Evolutionary conservation across 2,329 filamentous ascomycete species (phyloP), one percentile per base, ranked within the genome.

Genomic region (Epichloe sp.): DNA sequence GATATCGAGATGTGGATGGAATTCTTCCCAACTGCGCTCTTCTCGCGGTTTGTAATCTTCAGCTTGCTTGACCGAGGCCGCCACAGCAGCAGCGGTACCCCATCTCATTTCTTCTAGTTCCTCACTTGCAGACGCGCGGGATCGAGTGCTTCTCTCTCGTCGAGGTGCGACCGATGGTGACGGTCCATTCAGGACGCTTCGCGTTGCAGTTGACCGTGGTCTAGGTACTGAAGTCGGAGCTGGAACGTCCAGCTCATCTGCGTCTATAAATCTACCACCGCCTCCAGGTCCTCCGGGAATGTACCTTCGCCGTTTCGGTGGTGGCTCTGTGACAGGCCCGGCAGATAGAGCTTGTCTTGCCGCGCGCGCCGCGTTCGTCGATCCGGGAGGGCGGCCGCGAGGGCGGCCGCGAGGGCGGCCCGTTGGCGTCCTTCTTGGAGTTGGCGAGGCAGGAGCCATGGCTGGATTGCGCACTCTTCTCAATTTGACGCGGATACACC

Each of bases 1-100:
- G 47, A 96, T 89, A 69, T 97, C 90, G 49, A 98, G 79, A 60
- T 96, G 88, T 0, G 88, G 89, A 67, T 98, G 93, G 57, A 97
- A 97, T 65, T 98, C 93, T 62, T 96, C 90, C 89, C 91, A 98
- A 49, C 88, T 88, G 55, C 91, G 83, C 71, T 98, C 93, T 69
- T 98, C 93, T 62, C 93, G 79, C 35, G 93, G 93, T 66, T 98
- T 98, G 70, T 97, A 97, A 48, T 91, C 90, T 71, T 97, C 93
- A 60, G 83, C 90, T 63, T 95, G 89, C 58, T 88, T 87, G 53
- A 93, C 85, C 4, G 86, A 85, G 5, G 88, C 89, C 48, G 90
- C 88, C 23, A 90, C 87, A 31, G 89, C 89, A 12, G 91, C 88
- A n/a, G 85, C 88, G 44, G 87, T 91, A 60, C 85, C 88, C 68